phyloP scores from a whole-genome alignment of 495 filamentous ascomycete species.

The Pseudevernia furfuracea region DNA sequence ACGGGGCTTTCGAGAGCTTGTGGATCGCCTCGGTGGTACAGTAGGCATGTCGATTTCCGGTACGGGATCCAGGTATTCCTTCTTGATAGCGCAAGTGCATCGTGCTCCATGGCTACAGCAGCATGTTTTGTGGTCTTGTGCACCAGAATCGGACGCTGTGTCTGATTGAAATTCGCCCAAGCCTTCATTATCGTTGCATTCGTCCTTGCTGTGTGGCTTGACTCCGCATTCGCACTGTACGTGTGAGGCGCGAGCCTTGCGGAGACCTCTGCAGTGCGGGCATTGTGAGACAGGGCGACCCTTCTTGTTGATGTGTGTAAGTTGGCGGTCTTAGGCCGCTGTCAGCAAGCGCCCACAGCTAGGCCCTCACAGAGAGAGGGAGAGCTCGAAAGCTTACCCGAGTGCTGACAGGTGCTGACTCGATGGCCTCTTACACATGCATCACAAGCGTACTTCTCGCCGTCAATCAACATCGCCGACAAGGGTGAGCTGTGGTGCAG shows the following conservation, averaged over 20 bases:
- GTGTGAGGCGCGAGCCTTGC: slow-evolving; percentile 94
- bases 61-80: slow-evolving; percentile 74
- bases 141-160: slow-evolving; percentile 38
- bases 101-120: slow-evolving; percentile 87
- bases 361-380: slow-evolving; percentile 29
- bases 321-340: slow-evolving; percentile 64
- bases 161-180: slow-evolving; percentile 36
- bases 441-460: slow-evolving; percentile 88
- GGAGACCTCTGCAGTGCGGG: slow-evolving; percentile 88
- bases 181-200: slow-evolving; percentile 58
- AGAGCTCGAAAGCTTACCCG: slow-evolving; percentile 53
- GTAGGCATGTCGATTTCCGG: slow-evolving; percentile 54
- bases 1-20: slow-evolving; percentile 53
- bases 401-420: slow-evolving; percentile 89
- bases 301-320: slow-evolving; percentile 97
- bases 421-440: slow-evolving; percentile 90
- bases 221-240: slow-evolving; percentile 96
- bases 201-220: slow-evolving; percentile 60
- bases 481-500: neutral
- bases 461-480: slow-evolving; percentile 67
- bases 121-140: slow-evolving; percentile 60
- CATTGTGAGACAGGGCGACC: slow-evolving; percentile 98
- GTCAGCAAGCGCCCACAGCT: slow-evolving; percentile 26
- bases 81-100: slow-evolving; percentile 89
- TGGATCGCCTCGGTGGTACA: slow-evolving; percentile 36